Evolutionary conservation across 2,329 filamentous ascomycete genomes (phyloP).

Genomic region (Metarhizium robertsii): DNA sequence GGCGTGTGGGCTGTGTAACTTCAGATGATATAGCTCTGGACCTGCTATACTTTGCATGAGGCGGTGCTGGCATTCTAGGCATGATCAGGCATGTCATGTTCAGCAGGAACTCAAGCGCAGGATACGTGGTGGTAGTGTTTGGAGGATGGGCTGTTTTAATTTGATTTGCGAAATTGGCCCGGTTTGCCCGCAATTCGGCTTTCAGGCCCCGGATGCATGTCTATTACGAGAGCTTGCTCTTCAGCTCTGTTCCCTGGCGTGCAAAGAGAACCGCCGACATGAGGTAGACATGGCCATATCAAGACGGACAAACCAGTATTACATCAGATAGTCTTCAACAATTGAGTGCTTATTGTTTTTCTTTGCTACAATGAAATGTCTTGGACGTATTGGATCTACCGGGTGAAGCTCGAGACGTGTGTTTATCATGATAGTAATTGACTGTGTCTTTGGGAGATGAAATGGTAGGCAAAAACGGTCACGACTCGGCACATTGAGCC

Average conservation of each 20-base stretch:
- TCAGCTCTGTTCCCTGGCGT: not conserved
- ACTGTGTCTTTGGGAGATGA: too few species aligned
- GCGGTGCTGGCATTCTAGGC: not conserved
- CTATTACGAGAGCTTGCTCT: not conserved
- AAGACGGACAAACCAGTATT: not conserved
- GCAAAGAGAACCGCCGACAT: not conserved
- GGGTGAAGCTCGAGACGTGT: not conserved
- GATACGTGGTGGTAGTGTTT: not conserved
- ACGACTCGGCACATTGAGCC: not conserved
- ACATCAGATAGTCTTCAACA: constrained; percentile 7
- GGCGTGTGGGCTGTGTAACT: not conserved
- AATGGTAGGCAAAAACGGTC: too few species aligned
- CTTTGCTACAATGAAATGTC: not conserved
- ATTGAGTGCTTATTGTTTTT: constrained; percentile 7
- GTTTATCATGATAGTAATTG: too few species aligned
- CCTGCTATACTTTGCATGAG: not conserved
- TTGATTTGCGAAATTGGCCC: not conserved
- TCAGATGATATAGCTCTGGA: not conserved
- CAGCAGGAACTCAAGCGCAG: not conserved
- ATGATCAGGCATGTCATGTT: not conserved
- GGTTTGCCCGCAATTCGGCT: not conserved
- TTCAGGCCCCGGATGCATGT: not conserved
- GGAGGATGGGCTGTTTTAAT: not conserved
- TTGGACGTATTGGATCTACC: not conserved
- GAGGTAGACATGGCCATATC: not conserved